phyloP scores from a whole-genome alignment of 2,329 filamentous ascomycete genomes.

The Fusarium sp. region DNA sequence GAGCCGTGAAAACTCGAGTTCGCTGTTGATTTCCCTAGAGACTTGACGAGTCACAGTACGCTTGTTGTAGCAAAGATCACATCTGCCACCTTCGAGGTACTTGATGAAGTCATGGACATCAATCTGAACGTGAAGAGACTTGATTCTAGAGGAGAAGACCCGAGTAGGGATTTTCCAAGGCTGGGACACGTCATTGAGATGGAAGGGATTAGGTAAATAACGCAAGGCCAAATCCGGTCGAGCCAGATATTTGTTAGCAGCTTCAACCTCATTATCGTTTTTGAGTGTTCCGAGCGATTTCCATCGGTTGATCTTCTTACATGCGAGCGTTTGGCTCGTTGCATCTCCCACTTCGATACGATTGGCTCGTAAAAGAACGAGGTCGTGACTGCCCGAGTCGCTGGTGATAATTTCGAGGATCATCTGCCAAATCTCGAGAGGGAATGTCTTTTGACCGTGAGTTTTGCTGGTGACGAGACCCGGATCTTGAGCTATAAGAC shows the following conservation, averaged over 20 bases:
- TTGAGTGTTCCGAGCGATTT: neutral
- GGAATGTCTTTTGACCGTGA: neutral
- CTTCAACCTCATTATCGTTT: rapidly evolving
- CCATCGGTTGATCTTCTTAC: neutral
- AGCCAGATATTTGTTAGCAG: neutral
- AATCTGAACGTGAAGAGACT: neutral
- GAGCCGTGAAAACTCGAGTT: too few relatives aligned
- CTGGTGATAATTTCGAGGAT: neutral
- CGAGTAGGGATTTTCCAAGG: neutral
- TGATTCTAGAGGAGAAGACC: neutral
- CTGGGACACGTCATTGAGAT: rapidly evolving
- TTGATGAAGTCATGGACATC: constrained; percentile 8
- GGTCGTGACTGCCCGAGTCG: rapidly evolving
- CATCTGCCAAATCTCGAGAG: constrained; percentile 1
- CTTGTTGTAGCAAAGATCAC: rapidly evolving
- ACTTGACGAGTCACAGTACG: neutral
- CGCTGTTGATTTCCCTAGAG: rapidly evolving
- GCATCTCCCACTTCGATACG: rapidly evolving
- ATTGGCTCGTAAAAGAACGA: neutral
- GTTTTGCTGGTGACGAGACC: neutral
- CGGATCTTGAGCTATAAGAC: neutral
- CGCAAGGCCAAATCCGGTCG: neutral
- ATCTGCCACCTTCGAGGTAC: neutral
- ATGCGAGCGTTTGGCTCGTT: neutral
- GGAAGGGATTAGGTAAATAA: neutral